phyloP scores from a whole-genome alignment of 2,329 filamentous ascomycete species.

The Uncinocarpus reesii region DNA sequence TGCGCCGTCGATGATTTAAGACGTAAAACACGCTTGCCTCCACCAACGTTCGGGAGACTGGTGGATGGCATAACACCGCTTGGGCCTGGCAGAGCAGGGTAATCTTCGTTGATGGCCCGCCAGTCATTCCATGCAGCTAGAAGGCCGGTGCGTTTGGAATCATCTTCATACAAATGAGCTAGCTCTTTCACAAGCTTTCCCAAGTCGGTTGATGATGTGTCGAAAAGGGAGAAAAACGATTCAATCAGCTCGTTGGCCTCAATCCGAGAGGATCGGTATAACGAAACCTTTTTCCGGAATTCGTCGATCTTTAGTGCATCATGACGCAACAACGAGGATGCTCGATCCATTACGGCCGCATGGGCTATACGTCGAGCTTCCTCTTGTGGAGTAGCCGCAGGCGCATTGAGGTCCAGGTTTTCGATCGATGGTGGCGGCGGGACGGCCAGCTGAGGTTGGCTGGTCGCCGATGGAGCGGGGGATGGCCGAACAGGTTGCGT shows the following conservation, averaged over 20 bases:
- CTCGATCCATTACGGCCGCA: constrained; percentile 74
- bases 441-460: constrained; percentile 20
- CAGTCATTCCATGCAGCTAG: constrained; percentile 87
- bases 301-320: constrained; percentile 61
- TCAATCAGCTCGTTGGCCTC: constrained; percentile 71
- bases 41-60: constrained; percentile 39
- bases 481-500: constrained; percentile 40
- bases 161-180: constrained; percentile 83
- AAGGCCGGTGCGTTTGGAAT: constrained; percentile 59
- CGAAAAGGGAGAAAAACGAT: constrained; percentile 75
- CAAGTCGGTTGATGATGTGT: constrained; percentile 67
- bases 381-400: constrained; percentile 54
- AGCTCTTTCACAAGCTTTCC: constrained; percentile 86
- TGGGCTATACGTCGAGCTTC: constrained; percentile 73
- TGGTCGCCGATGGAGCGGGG: constrained; percentile 25
- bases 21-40: constrained; percentile 52
- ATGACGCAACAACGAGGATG: constrained; percentile 67
- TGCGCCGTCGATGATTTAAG: constrained; percentile 60
- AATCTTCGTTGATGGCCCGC: constrained; percentile 92
- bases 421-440: constrained; percentile 37
- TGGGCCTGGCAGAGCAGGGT: constrained; percentile 72
- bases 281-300: constrained; percentile 71
- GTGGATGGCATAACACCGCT: constrained; percentile 54
- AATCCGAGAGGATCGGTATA: constrained; percentile 60
- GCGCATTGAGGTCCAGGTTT: constrained; percentile 41